phyloP scores from a whole-genome alignment of 2,329 filamentous ascomycete genomes.

The Zasmidium cellare region DNA sequence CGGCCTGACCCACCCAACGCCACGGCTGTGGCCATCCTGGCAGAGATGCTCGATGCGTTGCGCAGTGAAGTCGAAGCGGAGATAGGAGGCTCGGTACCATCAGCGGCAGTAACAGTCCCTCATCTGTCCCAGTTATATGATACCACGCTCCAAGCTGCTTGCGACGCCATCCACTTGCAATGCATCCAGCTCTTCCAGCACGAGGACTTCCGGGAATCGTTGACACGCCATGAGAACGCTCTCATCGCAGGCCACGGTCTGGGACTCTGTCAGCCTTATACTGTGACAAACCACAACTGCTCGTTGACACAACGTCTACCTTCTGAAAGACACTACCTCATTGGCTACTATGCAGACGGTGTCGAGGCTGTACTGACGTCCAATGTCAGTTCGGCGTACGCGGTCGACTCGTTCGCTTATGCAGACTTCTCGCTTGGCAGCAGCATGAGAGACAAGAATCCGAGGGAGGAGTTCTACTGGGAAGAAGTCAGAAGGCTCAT shows the following conservation, averaged over 20 bases:
- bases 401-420: background rate
- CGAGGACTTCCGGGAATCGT: background rate
- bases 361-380: background rate
- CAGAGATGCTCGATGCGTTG: background rate
- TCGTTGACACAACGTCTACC: background rate
- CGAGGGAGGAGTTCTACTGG: constrained; percentile 5
- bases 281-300: background rate
- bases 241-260: background rate
- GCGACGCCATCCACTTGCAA: background rate
- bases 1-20: background rate
- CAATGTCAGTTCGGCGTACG: background rate
- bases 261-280: background rate
- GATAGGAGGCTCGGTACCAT: background rate
- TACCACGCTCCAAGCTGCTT: background rate
- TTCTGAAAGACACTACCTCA: background rate
- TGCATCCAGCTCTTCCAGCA: background rate
- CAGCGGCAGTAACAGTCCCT: background rate
- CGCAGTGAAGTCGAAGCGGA: too few species aligned
- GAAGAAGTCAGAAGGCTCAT: constrained; percentile 3
- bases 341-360: background rate
- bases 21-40: background rate
- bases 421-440: background rate
- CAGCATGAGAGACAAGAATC: background rate
- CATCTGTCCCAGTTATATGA: background rate
- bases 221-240: background rate